These are phyloP conservation scores for Trebouxia sp. DNA, from an alignment of 139 green algal species.

Conservation along the genomic window DNA sequence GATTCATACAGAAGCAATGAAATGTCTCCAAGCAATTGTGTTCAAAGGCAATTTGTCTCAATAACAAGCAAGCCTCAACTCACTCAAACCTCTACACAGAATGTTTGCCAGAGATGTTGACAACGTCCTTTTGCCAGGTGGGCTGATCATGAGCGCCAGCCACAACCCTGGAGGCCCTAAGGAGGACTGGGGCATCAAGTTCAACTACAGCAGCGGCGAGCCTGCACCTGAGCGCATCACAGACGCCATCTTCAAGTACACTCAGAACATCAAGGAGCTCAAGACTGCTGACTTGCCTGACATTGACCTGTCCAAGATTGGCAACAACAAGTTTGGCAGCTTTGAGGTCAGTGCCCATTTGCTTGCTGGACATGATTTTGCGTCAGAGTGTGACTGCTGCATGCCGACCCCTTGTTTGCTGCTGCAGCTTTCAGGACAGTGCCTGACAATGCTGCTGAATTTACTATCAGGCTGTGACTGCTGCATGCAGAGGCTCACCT, in stretches of 20 bases:
- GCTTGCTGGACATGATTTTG: not conserved
- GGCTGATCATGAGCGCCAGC: conserved; percentile 97
- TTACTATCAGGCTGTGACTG: too few relatives aligned
- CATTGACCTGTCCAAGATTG: conserved; percentile 86
- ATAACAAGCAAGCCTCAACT: too few relatives aligned
- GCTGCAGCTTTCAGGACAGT: too few relatives aligned
- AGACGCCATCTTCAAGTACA: conserved; percentile 95
- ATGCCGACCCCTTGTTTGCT: not conserved
- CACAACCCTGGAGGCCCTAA: conserved; percentile 98
- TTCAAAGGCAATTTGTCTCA: too few relatives aligned
- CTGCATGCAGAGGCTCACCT: too few relatives aligned
- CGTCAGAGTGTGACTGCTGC: not conserved
- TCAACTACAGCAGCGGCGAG: conserved; percentile 96
- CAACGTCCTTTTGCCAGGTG: too few relatives aligned
- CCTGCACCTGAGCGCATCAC: conserved; percentile 98
- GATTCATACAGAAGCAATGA: too few relatives aligned
- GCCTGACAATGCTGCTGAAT: too few relatives aligned
- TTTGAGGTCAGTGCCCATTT: conserved; percentile 66
- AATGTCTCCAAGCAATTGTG: too few relatives aligned
- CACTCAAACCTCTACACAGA: too few relatives aligned
- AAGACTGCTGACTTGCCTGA: conserved; percentile 93
- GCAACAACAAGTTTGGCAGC: conserved; percentile 76
- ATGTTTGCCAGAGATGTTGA: too few relatives aligned
- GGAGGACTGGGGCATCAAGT: conserved; percentile 99
- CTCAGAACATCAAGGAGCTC: conserved; percentile 79